phyloP scores from a whole-genome alignment of 495 filamentous ascomycete species.

The Penicillium coprophilum region DNA sequence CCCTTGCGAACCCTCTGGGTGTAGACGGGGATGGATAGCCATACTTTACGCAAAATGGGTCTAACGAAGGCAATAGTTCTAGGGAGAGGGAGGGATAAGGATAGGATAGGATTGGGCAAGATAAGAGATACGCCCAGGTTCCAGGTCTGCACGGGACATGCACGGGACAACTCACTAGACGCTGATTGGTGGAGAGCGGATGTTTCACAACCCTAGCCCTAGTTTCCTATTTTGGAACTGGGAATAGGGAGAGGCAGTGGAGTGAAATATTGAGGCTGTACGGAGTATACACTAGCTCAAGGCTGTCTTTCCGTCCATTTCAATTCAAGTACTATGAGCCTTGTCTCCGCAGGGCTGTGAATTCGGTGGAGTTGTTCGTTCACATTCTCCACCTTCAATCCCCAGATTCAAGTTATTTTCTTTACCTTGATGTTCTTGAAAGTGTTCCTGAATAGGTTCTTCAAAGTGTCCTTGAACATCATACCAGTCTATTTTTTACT shows the following conservation, averaged over 20 bases:
- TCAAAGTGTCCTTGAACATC: too few species aligned
- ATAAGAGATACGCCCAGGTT: slow-evolving; percentile 20
- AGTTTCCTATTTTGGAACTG: slow-evolving; percentile 10
- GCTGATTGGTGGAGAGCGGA: slow-evolving; percentile 25
- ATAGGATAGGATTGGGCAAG: slow-evolving; percentile 10
- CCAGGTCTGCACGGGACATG: slow-evolving; percentile 9
- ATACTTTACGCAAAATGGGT: slow-evolving; percentile 22
- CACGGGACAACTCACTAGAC: slow-evolving; percentile 20
- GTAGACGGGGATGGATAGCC: slow-evolving; percentile 45
- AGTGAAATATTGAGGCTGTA: background rate
- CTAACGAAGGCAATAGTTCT: background rate
- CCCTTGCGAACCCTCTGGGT: slow-evolving; percentile 27
- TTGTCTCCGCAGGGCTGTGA: slow-evolving; percentile 18
- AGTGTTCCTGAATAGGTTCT: too few species aligned
- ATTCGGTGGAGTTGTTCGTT: slow-evolving; percentile 18
- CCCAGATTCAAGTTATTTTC: too few species aligned
- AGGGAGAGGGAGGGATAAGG: slow-evolving; percentile 11
- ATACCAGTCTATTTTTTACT: background rate
- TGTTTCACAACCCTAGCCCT: slow-evolving; percentile 26
- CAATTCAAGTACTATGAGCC: background rate
- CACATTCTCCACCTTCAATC: slow-evolving; percentile 20
- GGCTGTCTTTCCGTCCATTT: too few species aligned
- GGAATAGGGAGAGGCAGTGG: background rate
- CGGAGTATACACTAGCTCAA: background rate
- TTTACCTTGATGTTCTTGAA: too few species aligned